phyloP scores from a whole-genome alignment of 257 asterid genomes.

The Nicotiana paniculata region DNA sequence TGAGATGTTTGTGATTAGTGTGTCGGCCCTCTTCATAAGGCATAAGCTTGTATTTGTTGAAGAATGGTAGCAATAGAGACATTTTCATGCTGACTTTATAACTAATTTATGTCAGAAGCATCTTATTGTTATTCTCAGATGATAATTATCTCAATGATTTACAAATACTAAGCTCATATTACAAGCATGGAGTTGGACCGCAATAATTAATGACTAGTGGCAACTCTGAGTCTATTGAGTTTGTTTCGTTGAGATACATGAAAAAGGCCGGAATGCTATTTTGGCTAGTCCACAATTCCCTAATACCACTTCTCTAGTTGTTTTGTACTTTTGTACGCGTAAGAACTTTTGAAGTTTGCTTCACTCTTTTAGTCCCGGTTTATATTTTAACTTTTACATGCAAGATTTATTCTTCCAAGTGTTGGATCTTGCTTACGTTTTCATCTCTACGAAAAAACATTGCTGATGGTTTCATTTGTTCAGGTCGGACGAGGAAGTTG shows the following conservation, averaged over 20 bases:
- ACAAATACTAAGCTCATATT: not conserved
- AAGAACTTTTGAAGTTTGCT: not conserved
- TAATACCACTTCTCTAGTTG: not conserved
- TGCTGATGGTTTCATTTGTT: not conserved
- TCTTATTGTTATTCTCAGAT: not conserved
- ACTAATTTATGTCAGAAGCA: not conserved
- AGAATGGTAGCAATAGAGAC: not conserved
- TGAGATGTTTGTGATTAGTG: not conserved
- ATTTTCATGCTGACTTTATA: not conserved
- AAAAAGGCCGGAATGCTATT: not conserved
- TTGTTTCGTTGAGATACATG: not conserved
- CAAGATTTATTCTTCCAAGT: not conserved
- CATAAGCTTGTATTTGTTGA: not conserved
- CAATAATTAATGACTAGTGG: not conserved
- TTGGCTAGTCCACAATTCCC: not conserved
- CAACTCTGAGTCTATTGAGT: not conserved
- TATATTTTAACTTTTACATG: not conserved
- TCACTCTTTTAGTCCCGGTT: not conserved
- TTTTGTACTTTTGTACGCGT: not conserved
- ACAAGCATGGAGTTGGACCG: not conserved
- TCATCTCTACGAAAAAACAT: not conserved
- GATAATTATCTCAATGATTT: not conserved
- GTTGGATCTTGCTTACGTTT: not conserved
- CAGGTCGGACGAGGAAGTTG: conserved; percentile 61
- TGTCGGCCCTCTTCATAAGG: not conserved